Base-by-base conservation (phyloP, 2,329 filamentous ascomycete species). In the Davidsoniella virescens region DNA sequence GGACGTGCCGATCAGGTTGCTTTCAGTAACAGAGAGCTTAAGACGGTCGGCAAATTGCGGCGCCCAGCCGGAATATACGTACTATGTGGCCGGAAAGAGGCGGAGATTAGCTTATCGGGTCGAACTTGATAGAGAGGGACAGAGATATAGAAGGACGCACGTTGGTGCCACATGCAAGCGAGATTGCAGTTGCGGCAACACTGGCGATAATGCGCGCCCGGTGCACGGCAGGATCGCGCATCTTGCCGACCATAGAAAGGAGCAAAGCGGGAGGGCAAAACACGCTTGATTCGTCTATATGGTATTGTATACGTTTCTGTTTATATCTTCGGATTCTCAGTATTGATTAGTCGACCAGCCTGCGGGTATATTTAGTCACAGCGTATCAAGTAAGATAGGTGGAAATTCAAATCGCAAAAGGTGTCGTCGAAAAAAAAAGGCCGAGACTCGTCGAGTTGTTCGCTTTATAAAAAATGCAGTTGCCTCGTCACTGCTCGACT, bases 1-100 rank as follows among this genome's bases (percentile, higher is more conserved):
- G 44, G 78, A 75, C n/a, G 84, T 72, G 41, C 84, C 88, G 61
- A 98, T 88, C 56, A 96, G 66, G 65, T 98, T 96, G 65, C 79
- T 87, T 64, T 95, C 75, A 2, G 90, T 96, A n/a, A 92, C 83
- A 12, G 87, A 87, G 54, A 96, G 76, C 62, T 83, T 80, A 58
- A 98, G 72, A 58, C 77, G 80, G 60, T 93, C 81, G 46, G 88
- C 87, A 62, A 95, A 95, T 66, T 95, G 88, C 17, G 92, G 92
- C 12, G 86, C 87, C 88, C 92, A 98, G 65, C 90, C 90, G 50
- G 87, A 95, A 67, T 95, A 98, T 61, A 88, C 90, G 76, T 98
- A 96, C 87, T 95, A 61, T 17, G 46, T 47, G 14, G 36, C 47
- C 41, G 37, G 26, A 33, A 33, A 48, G 9, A 37, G 25, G 20